These are phyloP conservation scores for Xylaria castorea DNA, from an alignment of 495 filamentous ascomycete genomes.

Conservation along the genomic window DNA sequence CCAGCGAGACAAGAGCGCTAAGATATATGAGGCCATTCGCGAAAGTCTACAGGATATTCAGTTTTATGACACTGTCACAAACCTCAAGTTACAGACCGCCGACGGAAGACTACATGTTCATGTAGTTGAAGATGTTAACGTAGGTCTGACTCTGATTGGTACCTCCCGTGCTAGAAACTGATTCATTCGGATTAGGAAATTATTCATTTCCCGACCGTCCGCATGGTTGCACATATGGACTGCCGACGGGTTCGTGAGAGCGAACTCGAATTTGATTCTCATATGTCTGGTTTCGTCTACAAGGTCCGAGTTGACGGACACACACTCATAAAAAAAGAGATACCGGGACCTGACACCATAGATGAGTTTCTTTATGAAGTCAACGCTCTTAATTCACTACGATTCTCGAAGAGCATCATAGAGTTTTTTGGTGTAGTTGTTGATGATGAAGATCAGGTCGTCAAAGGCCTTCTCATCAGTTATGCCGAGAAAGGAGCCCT, in stretches of 20 bases:
- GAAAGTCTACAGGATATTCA: slow-evolving; percentile 90
- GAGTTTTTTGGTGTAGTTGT: slow-evolving; percentile 88
- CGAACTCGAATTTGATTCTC: slow-evolving; percentile 82
- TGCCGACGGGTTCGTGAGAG: slow-evolving; percentile 73
- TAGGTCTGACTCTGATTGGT: slow-evolving; percentile 38
- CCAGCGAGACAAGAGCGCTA: slow-evolving; percentile 92
- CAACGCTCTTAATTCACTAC: slow-evolving; percentile 86
- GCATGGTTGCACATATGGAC: slow-evolving; percentile 75
- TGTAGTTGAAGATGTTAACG: slow-evolving; percentile 95
- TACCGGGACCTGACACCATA: slow-evolving; percentile 92
- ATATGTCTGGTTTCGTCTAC: slow-evolving; percentile 97
- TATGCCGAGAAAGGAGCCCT: slow-evolving; percentile 88
- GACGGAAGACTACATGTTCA: slow-evolving; percentile 93
- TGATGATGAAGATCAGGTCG: slow-evolving; percentile 72
- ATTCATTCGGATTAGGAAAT: slow-evolving; percentile 64
- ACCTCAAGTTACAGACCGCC: slow-evolving; percentile 90
- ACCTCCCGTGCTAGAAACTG: slow-evolving; percentile 31
- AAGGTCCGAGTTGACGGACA: slow-evolving; percentile 76
- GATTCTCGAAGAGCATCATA: slow-evolving; percentile 77
- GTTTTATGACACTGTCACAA: slow-evolving; percentile 95
- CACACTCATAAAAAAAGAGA: slow-evolving; percentile 94
- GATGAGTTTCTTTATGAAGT: slow-evolving; percentile 99
- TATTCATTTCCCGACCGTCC: slow-evolving; percentile 81
- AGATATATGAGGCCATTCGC: slow-evolving; percentile 94
- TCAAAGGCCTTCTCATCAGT: slow-evolving; percentile 91